Base-by-base conservation (phyloP, 345 rosid genomes). In the Arabis alpina region DNA sequence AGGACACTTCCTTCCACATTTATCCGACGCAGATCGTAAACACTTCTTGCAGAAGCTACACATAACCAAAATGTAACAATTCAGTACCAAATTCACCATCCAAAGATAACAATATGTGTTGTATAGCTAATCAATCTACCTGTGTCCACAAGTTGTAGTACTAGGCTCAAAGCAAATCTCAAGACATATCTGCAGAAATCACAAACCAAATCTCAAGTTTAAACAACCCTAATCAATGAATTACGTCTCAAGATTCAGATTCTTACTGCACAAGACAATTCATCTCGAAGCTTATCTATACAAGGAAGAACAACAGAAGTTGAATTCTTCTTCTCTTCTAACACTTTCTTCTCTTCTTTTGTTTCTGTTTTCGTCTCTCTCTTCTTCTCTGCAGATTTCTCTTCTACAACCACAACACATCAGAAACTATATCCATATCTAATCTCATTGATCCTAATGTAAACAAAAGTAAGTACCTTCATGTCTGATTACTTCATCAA, bases 121-220 rank as follows among this genome's bases (percentile, higher is more conserved):
- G 23, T 36, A 27, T 3, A 37, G 67, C 10, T 36, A n/a, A 54
- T 36, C 56, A 70, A 91, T 19, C 23, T 19, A 19, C 96, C 97
- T 93, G 83, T 93, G 98, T 47, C 98, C 97, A 77, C 96, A 91
- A 73, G 96, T 60, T 60, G 98, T 93, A 62, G 97, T 91, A 45
- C 96, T 91, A 1, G 98, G 98, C 75, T 93, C 98, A 78, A 57
- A 93, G 80, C 98, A 93, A 54, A 93, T 88, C 78, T 93, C 98
- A 66, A 93, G 76, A 77, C 98, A 91, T 52, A 93, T 87, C 98
- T 93, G 88, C 61, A 61, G 39, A 64, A 7, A 63, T 23, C 57
- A 55, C 14, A 23, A 54, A 34, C 6, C 24, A 39, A 15, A 44
- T 2, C 5, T 36, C 52, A 24, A 56, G 40, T 42, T 66, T 6